Conservation (phyloP, 2,329 filamentous ascomycete genomes). For the Claviceps sp. region DNA sequence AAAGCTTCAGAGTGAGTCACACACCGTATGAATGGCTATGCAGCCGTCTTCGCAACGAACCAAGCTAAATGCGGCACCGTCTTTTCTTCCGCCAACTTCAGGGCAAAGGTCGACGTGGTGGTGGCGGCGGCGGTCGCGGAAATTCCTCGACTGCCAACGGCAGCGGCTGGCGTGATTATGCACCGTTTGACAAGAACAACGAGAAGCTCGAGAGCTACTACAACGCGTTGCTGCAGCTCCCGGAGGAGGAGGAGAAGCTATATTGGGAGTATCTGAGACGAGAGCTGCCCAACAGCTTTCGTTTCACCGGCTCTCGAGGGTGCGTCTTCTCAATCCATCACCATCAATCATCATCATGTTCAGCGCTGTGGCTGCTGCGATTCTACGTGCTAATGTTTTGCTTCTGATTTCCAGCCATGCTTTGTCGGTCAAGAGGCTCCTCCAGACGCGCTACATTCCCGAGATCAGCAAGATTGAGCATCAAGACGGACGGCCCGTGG, state of each 20-base stretch:
- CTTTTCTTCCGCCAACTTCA: slow-evolving; percentile 10
- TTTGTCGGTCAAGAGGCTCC: slow-evolving; percentile 76
- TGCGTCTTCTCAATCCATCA: slow-evolving; percentile 20
- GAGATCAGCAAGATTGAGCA: slow-evolving; percentile 75
- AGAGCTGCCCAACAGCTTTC: slow-evolving; percentile 92
- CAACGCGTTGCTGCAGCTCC: slow-evolving; percentile 59
- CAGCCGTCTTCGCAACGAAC: neutral
- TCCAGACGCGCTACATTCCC: slow-evolving; percentile 81
- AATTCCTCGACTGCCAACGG: slow-evolving; percentile 9
- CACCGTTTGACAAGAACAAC: slow-evolving; percentile 57
- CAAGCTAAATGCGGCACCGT: neutral
- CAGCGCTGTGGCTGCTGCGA: neutral
- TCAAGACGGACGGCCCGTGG: slow-evolving; percentile 68
- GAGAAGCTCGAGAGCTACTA: slow-evolving; percentile 80
- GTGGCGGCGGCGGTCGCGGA: slow-evolving; percentile 19
- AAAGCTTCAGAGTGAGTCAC: slow-evolving; percentile 21
- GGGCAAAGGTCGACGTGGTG: slow-evolving; percentile 24
- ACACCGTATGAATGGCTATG: neutral
- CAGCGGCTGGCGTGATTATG: slow-evolving; percentile 22
- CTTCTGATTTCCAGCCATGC: slow-evolving; percentile 50
- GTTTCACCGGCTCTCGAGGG: slow-evolving; percentile 93
- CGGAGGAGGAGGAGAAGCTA: slow-evolving; percentile 60
- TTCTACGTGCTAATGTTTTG: slow-evolving; percentile 8
- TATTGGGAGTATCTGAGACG: slow-evolving; percentile 78
- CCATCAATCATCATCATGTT: neutral